Evolutionary conservation across 1,139 yeast genomes (phyloP).

Genomic region (Lodderomyces theae): DNA sequence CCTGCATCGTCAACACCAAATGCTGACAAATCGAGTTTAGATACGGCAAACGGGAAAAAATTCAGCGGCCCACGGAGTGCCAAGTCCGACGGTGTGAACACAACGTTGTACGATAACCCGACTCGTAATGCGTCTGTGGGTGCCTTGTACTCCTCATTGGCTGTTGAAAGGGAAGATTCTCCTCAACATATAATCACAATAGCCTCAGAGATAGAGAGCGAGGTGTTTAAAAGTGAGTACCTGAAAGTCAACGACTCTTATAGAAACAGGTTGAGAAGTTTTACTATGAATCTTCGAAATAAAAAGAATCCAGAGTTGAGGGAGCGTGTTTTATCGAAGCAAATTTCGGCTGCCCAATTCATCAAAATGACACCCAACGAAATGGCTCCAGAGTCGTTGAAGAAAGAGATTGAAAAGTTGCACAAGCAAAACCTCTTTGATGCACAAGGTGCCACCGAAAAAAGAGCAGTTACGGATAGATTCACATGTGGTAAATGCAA

Average conservation of each 20-base stretch:
- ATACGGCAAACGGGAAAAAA: slow-evolving; percentile 56
- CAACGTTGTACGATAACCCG: slow-evolving; percentile 65
- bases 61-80: slow-evolving; percentile 63
- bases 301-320: slow-evolving; percentile 86
- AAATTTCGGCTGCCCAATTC: slow-evolving; percentile 60
- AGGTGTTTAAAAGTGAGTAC: slow-evolving; percentile 61
- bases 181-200: slow-evolving; percentile 54
- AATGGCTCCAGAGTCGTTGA: slow-evolving; percentile 87
- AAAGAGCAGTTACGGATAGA: slow-evolving; percentile 93
- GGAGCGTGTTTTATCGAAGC: slow-evolving; percentile 61
- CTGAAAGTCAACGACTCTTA: slow-evolving; percentile 56
- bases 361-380: slow-evolving; percentile 87
- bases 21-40: slow-evolving; percentile 15
- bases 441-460: slow-evolving; percentile 98
- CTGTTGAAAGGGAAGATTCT: slow-evolving; percentile 65
- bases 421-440: slow-evolving; percentile 88
- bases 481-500: slow-evolving; percentile 98
- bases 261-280: slow-evolving; percentile 76
- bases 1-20: slow-evolving; percentile 5
- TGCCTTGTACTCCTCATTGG: slow-evolving; percentile 85
- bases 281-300: slow-evolving; percentile 82
- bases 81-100: slow-evolving; percentile 74
- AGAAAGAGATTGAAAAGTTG: slow-evolving; percentile 79
- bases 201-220: slow-evolving; percentile 72
- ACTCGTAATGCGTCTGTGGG: slow-evolving; percentile 83